Evolutionary conservation across 805 yeast species (phyloP), one percentile per base, ranked within the genome.

Genomic region (Metschnikowia drakensbergensis): DNA sequence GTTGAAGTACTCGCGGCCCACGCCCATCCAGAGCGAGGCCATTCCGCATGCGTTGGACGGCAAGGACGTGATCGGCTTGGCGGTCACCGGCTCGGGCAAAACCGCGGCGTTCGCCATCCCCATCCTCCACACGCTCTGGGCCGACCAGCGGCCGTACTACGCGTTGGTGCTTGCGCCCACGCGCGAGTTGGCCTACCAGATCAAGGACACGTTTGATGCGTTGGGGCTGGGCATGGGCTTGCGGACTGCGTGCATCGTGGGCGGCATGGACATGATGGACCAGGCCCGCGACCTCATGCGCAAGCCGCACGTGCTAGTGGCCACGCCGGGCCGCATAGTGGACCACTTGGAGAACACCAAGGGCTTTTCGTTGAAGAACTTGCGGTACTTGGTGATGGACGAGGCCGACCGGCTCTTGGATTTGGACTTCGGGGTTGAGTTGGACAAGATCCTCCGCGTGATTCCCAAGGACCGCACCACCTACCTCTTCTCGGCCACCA

Each of bases 21-120:
- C 98, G 0, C 96, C 98, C 8, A 94, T 92, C 65, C 99, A 92
- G 70, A 79, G 84, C 6, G 89, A 88, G 66, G 80, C 97, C 9
- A 86, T 92, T 53, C 98, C 98, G 1, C 86, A 86, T 55, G 97
- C 96, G 3, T 69, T 94, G 17, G 81, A 85, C 56, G 97, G 97
- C 3, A 82, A 89, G 55, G 99, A 92, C 69, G 84, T 92, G 41
- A 90, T 92, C 61, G 99, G 99, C 10, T 77, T 92, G 53, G 99
- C 99, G 0, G 97, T 92, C 62, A 92, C 99, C 0, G 99, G 99
- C 39, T 88, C 97, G 3, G 99, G 99, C 54, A 92, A 92, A 67
- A 94, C 99, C 0, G 99, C 98, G 0, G 99, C 99, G 0, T 94
- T 94, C 75, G 97, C 98, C 6, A 82, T 94, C 45, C 99, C 99